Evolutionary conservation across 306 rosid species (phyloP).

Genomic region (Glycyrrhiza uralensis): DNA sequence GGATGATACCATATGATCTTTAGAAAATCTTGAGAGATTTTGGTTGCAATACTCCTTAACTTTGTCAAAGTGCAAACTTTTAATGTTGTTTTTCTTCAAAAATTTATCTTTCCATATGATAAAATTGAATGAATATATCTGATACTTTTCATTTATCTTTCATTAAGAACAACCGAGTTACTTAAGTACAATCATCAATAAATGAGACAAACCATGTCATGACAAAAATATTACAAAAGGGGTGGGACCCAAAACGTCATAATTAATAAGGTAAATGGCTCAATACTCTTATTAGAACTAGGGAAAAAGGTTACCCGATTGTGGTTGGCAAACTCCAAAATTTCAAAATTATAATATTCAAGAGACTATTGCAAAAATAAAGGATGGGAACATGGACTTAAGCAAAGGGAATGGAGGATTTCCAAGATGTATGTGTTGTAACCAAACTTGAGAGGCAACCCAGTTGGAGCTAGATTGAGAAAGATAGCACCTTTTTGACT

Average conservation of each 20-base stretch:
- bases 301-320: not conserved
- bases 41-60: not conserved
- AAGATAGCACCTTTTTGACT: too few species aligned
- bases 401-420: not conserved
- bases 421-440: too few species aligned
- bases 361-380: not conserved
- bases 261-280: not conserved
- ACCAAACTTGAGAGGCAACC: too few species aligned
- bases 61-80: not conserved
- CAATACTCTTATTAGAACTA: not conserved
- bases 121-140: not conserved
- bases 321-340: not conserved
- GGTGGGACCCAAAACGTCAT: not conserved
- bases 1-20: not conserved
- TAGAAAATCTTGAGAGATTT: not conserved
- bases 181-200: not conserved
- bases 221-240: too few species aligned
- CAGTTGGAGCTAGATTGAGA: too few species aligned
- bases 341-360: not conserved
- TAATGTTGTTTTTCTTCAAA: not conserved
- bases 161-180: not conserved
- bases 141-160: not conserved
- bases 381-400: too few species aligned
- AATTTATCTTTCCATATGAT: not conserved
- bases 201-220: not conserved